Percentiles rank a stretch among this genome's conserved stretches.
These are phyloP conservation scores for Entophlyctis luteolus DNA, from an alignment of 192 early-diverging fungal genomes.

Conservation along the genomic window DNA sequence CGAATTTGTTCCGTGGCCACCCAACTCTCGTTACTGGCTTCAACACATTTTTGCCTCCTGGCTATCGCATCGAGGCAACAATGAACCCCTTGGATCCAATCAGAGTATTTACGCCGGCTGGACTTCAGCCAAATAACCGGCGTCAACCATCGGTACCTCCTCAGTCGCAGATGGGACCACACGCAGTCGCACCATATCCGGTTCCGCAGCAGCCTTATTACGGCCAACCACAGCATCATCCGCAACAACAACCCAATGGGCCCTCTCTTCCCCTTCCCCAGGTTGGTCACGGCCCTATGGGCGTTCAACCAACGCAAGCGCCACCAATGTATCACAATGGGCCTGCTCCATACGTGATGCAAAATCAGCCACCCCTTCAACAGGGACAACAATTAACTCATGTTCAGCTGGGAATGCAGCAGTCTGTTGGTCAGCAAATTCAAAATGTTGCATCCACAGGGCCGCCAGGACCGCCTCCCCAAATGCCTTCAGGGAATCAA, in stretches of 20 bases:
- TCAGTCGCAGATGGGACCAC: too few relatives aligned
- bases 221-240: neutral
- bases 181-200: too few relatives aligned
- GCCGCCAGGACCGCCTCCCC: conserved; percentile 7
- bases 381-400: neutral
- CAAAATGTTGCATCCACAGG: neutral
- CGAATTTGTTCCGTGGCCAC: conserved; percentile 87
- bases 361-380: too few relatives aligned
- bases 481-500: neutral
- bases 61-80: conserved; percentile 90
- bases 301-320: too few relatives aligned
- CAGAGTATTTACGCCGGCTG: conserved; percentile 78
- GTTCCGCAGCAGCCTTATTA: neutral
- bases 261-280: neutral
- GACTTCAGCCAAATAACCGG: neutral
- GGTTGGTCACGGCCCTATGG: too few relatives aligned
- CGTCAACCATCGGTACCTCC: neutral
- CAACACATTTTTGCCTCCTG: conserved; percentile 98
- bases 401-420: too few relatives aligned
- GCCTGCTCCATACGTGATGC: too few relatives aligned
- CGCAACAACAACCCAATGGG: neutral
- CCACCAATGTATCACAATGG: too few relatives aligned
- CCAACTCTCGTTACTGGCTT: conserved; percentile 91
- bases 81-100: conserved; percentile 77
- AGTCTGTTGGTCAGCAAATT: neutral